A percentile compares a stretch with the other conserved stretches of the same genome.
These are phyloP conservation scores for Ilyonectria robusta DNA, from an alignment of 2,329 filamentous ascomycete genomes.

Conservation along the genomic window DNA sequence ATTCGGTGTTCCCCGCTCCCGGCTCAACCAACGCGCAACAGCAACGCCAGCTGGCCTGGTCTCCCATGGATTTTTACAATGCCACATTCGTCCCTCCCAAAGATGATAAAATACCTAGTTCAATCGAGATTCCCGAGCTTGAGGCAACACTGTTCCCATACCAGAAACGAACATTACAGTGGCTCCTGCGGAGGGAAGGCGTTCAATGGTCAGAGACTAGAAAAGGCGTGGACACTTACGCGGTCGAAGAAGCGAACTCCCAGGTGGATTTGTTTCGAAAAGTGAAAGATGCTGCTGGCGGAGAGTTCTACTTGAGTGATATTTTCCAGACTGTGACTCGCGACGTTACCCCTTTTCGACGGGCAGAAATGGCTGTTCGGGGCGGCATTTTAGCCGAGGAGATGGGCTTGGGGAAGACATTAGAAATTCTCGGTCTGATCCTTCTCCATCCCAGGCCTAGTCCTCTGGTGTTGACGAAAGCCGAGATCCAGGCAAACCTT, in stretches of 20 bases:
- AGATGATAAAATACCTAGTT: slow-evolving; percentile 54
- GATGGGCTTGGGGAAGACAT: slow-evolving; percentile 87
- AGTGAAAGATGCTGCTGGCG: slow-evolving; percentile 52
- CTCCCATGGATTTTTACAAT: slow-evolving; percentile 76
- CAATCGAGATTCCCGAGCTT: slow-evolving; percentile 60
- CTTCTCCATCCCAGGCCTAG: slow-evolving; percentile 67
- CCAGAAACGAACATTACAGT: slow-evolving; percentile 78
- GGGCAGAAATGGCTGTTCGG: slow-evolving; percentile 58
- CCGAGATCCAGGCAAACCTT: slow-evolving; percentile 55
- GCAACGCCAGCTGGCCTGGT: slow-evolving; percentile 49
- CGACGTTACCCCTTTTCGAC: slow-evolving; percentile 61
- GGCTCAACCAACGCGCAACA: not conserved
- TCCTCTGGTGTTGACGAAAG: slow-evolving; percentile 48
- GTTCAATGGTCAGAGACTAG: slow-evolving; percentile 59
- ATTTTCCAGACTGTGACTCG: slow-evolving; percentile 72
- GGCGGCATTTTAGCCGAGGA: slow-evolving; percentile 83
- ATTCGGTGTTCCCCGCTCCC: slow-evolving; percentile 51
- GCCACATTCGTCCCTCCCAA: slow-evolving; percentile 73
- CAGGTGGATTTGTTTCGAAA: slow-evolving; percentile 50
- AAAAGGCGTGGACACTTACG: slow-evolving; percentile 37
- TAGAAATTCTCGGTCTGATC: slow-evolving; percentile 82
- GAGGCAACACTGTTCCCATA: slow-evolving; percentile 76
- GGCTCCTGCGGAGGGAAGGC: slow-evolving; percentile 78
- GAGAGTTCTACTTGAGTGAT: slow-evolving; percentile 70
- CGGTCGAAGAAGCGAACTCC: slow-evolving; percentile 19